Base-by-base conservation (phyloP, 305 asterid species). In the Fraxinus floribunda region DNA sequence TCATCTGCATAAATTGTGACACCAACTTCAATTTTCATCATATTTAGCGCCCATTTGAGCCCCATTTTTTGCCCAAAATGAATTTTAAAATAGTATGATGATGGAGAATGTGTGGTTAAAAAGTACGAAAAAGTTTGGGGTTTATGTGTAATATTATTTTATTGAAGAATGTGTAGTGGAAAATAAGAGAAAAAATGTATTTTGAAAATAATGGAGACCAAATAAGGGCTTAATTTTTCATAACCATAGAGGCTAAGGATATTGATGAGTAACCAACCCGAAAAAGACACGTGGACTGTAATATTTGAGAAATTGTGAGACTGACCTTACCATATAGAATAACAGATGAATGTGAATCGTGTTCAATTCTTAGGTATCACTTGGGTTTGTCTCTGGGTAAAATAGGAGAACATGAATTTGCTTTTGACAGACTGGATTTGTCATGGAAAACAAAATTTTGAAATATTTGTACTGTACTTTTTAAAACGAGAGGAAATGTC, bases 1-100 rank as follows among this genome's bases (percentile, higher is more conserved):
- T 88, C 98, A 94, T 91, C 97, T 94, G 91, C 66, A 55, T n/a
- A 55, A 55, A 55, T 55, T 55, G 60, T 49, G 20, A 49, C 1
- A 26, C 9, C 66, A 55, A n/a, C 66, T 55, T 55, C 66, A 55
- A 55, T 55, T n/a, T 55, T 60, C 29, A 49, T 49, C 7, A 15
- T 44, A 44, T 44, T 11, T 44, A 44, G 55, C 5, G 55, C 55
- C n/a, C 5, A 1, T 44, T 44, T 44, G 55, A 11, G n/a, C n/a
- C 55, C 15, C n/a, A 38, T 7, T 11, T 13, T 44, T 44, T 44
- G 55, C n/a, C 55, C 55, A 44, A 44, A 44, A 44, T 44, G n/a
- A 3, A 11, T 44, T 44, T 44, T 44, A 44, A 3, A 44, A 44
- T 44, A 44, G n/a, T 13, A 44, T 44, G 0, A 11, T 44, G 5